phyloP scores from a whole-genome alignment of 257 asterid genomes.

The Penstemon newberryi region DNA sequence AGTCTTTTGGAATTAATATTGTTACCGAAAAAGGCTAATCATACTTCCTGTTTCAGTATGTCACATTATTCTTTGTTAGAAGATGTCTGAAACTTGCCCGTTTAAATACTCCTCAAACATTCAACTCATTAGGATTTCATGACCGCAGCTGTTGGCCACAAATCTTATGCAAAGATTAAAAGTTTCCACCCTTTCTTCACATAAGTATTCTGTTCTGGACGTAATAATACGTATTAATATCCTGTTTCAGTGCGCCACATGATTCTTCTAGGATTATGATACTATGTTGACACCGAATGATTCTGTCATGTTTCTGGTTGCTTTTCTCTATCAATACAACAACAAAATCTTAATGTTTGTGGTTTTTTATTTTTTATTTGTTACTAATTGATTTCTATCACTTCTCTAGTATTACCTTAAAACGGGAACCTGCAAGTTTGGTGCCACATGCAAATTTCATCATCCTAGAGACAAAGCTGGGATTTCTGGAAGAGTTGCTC shows the following conservation, averaged over 20 bases:
- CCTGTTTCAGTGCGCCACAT: slow-evolving; percentile 9
- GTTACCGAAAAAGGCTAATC: too few species aligned
- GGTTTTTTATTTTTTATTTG: neutral
- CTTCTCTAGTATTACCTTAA: slow-evolving; percentile 71
- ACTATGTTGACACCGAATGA: slow-evolving; percentile 7
- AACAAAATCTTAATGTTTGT: slow-evolving; percentile 4
- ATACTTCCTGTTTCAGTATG: too few species aligned
- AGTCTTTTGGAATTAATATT: too few species aligned
- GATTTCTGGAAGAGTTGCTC: slow-evolving; percentile 66
- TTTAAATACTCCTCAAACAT: too few species aligned
- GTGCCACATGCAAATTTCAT: slow-evolving; percentile 87
- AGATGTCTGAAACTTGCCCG: too few species aligned
- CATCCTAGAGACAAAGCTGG: slow-evolving; percentile 95
- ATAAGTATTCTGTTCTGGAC: neutral
- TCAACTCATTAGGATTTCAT: too few species aligned
- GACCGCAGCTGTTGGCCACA: too few species aligned
- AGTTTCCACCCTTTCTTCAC: neutral
- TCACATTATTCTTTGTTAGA: too few species aligned
- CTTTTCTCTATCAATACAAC: slow-evolving; percentile 9
- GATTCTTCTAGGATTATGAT: slow-evolving; percentile 14
- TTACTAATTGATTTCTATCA: slow-evolving; percentile 14
- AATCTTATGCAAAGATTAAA: slow-evolving; percentile 9
- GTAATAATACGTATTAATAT: neutral
- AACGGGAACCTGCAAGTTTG: slow-evolving; percentile 95
- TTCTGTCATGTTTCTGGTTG: slow-evolving; percentile 18